Base-by-base conservation (phyloP, 345 rosid species). In the Eucalyptus curtisii region DNA sequence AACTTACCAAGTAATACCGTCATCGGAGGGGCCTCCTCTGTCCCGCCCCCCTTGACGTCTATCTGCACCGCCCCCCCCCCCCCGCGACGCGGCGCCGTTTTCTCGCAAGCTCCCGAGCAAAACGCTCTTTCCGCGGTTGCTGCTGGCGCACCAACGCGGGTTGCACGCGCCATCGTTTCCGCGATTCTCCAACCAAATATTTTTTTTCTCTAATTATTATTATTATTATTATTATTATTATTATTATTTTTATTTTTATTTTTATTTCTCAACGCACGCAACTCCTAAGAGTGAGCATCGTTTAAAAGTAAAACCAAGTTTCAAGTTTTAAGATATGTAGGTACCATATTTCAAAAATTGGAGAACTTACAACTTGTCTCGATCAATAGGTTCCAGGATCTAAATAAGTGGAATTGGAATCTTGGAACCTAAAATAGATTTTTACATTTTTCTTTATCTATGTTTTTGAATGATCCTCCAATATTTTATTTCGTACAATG, bases 351-450 rank as follows among this genome's bases (percentile, higher is more conserved):
- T 52, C 9, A 19, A 52, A 52, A 52, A 17, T 50, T 19, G 0
- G 0, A 52, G 4, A 52, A 52, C 0, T 52, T 52, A 1, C 1
- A 52, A 52, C 4, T 0, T 17, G 2, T 17, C 3, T 16, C 4
- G 4, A 52, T 52, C 1, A 1, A 19, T 19, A 52, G 4, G 0
- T 52, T 52, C 0, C 8, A 3, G 4, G 0, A 0, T 19, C 55
- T 52, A 52, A 52, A 52, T 7, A 52, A 52, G 55, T 52, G 4
- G 1, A 52, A 19, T 52, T 52, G 2, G 1, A 52, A 19, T 52
- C 0, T 52, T 52, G 24, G 19, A 52, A 52, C 2, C 2, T 19
- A 2, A 52, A 52, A 19, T 52, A 7, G 10, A 52, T 52, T 52
- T 52, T 52, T 52, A 52, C 7, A 19, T 19, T 19, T 52, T 52